Evolutionary conservation across 768 basidiomycete genomes (phyloP).

Genomic region (Lentinula detonsa): DNA sequence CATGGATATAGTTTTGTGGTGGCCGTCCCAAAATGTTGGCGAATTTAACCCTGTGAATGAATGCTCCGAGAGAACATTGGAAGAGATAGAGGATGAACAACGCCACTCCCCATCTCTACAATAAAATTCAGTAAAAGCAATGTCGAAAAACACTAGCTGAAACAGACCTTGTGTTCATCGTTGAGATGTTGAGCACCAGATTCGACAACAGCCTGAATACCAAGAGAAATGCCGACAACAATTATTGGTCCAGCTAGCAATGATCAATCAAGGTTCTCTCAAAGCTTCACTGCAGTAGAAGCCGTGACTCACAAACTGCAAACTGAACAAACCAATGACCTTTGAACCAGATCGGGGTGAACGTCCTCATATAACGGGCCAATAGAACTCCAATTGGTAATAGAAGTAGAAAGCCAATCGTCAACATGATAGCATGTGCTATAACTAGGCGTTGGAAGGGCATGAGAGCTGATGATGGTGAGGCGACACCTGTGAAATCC

Average conservation of each 20-base stretch:
- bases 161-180: slow-evolving; percentile 40
- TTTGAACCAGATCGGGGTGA: slow-evolving; percentile 44
- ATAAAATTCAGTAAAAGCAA: not conserved
- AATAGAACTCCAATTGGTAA: slow-evolving; percentile 47
- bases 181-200: slow-evolving; percentile 31
- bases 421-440: slow-evolving; percentile 47
- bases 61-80: slow-evolving; percentile 42
- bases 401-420: slow-evolving; percentile 44
- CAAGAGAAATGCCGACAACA: slow-evolving; percentile 35
- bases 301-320: slow-evolving; percentile 28
- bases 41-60: slow-evolving; percentile 49
- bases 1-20: slow-evolving; percentile 54
- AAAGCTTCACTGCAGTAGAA: not conserved
- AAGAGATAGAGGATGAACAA: slow-evolving; percentile 44
- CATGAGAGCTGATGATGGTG: slow-evolving; percentile 21
- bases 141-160: not conserved
- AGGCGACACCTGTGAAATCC: not conserved
- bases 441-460: slow-evolving; percentile 45
- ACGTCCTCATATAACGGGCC: slow-evolving; percentile 47
- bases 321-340: slow-evolving; percentile 48
- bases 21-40: slow-evolving; percentile 29
- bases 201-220: slow-evolving; percentile 29
- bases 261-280: not conserved
- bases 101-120: slow-evolving; percentile 38
- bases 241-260: slow-evolving; percentile 37